Evolutionary conservation across 352 stramenopile species (phyloP).

Genomic region (Phytophthora hibernalis): DNA sequence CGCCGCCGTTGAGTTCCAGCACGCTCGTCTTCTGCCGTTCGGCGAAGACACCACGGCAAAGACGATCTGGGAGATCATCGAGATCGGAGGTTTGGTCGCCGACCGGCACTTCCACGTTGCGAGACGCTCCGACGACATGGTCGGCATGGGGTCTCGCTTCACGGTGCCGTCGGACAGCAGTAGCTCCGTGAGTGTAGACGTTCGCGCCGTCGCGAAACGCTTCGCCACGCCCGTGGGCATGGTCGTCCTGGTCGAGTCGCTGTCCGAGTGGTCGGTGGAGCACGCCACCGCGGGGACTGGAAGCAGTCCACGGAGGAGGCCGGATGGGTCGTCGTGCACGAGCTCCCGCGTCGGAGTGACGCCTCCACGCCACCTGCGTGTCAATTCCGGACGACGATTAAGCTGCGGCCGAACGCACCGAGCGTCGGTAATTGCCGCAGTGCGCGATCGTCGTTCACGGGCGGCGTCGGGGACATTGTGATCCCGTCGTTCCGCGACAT

Average conservation of each 20-base stretch:
- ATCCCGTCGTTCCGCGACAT: slow-evolving; percentile 38
- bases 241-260: slow-evolving; percentile 17
- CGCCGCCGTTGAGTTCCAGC: slow-evolving; percentile 17
- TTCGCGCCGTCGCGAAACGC: slow-evolving; percentile 16
- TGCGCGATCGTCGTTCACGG: slow-evolving; percentile 14
- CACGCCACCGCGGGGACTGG: slow-evolving; percentile 6
- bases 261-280: slow-evolving; percentile 21
- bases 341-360: slow-evolving; percentile 1
- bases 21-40: slow-evolving; percentile 20
- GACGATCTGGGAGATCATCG: slow-evolving; percentile 23
- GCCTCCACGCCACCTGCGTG: not conserved
- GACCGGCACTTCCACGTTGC: not conserved
- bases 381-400: slow-evolving; percentile 22
- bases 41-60: slow-evolving; percentile 2
- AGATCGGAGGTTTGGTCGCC: not conserved
- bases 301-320: slow-evolving; percentile 17
- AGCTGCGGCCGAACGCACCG: slow-evolving; percentile 9
- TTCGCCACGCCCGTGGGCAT: slow-evolving; percentile 8
- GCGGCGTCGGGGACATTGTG: slow-evolving; percentile 22
- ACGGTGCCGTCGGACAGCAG: slow-evolving; percentile 1
- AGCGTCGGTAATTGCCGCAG: not conserved
- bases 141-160: slow-evolving; percentile 12
- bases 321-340: slow-evolving; percentile 15
- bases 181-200: slow-evolving; percentile 9
- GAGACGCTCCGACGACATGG: slow-evolving; percentile 1